Evolutionary conservation across 2,329 filamentous ascomycete genomes (phyloP).

Genomic region (Cladophialophora exuberans): DNA sequence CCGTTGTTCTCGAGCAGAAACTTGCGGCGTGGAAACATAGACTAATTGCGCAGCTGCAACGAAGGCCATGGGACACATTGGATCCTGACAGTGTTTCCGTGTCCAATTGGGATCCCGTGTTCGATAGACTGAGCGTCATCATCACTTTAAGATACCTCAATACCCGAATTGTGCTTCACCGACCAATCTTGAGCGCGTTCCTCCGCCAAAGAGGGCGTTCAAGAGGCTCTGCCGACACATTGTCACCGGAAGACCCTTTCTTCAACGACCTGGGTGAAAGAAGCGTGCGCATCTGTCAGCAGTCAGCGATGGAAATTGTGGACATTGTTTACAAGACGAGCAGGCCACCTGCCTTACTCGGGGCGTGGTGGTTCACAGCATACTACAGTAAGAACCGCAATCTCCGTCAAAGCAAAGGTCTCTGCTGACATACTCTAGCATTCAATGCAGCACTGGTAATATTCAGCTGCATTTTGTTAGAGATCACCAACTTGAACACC

Average conservation of each 20-base stretch:
- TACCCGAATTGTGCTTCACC: constrained; percentile 25
- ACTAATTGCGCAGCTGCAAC: constrained; percentile 21
- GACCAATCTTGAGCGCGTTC: constrained; percentile 25
- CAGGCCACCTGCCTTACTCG: constrained; percentile 36
- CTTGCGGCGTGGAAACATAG: constrained; percentile 22
- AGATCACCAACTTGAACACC: constrained; percentile 18
- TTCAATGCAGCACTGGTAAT: constrained; percentile 42
- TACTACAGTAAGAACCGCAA: constrained; percentile 40
- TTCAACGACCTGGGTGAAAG: constrained; percentile 23
- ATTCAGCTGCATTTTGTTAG: constrained; percentile 33
- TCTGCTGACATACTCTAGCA: constrained; percentile 32
- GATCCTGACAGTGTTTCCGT: constrained; percentile 17
- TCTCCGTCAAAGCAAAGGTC: constrained; percentile 24
- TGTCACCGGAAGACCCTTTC: constrained; percentile 21
- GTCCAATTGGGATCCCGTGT: constrained; percentile 25
- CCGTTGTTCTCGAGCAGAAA: constrained; percentile 22
- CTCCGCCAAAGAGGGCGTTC: constrained; percentile 16
- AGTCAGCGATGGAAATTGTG: constrained; percentile 42
- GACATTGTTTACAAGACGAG: constrained; percentile 34
- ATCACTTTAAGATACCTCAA: constrained; percentile 28
- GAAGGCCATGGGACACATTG: constrained; percentile 21
- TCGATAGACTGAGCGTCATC: constrained; percentile 27
- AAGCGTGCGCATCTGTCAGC: constrained; percentile 35
- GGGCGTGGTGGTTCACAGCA: constrained; percentile 48
- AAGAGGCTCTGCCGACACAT: background rate